Evolutionary conservation across 2,329 filamentous ascomycete species (phyloP).

Genomic region (Arthrocladium fulminans): DNA sequence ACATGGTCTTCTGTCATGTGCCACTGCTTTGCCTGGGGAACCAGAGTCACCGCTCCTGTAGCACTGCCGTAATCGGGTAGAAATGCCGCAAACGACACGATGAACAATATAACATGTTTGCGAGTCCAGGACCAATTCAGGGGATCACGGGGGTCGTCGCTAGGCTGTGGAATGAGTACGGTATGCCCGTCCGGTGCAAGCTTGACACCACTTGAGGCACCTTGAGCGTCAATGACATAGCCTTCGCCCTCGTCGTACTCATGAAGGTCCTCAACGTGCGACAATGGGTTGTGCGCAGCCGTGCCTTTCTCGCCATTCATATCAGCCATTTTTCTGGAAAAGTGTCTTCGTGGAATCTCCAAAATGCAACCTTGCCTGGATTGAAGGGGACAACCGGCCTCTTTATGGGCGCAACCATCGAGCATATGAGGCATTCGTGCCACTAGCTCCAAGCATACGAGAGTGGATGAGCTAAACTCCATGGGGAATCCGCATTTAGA

Average conservation of each 20-base stretch:
- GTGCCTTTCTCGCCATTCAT: background rate
- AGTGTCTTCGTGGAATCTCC: background rate
- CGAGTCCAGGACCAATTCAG: constrained; percentile 30
- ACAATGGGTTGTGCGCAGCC: background rate
- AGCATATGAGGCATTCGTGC: too few relatives aligned
- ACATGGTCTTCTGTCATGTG: constrained; percentile 31
- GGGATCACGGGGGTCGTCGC: constrained; percentile 31
- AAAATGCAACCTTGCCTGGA: too few relatives aligned
- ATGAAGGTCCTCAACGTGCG: constrained; percentile 13
- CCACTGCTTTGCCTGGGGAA: constrained; percentile 33
- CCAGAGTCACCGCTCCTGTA: constrained; percentile 33
- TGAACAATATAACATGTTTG: constrained; percentile 31
- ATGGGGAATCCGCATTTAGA: too few relatives aligned
- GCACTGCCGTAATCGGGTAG: constrained; percentile 37
- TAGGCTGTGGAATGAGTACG: constrained; percentile 66
- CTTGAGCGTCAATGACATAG: constrained; percentile 27
- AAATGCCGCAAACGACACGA: constrained; percentile 32
- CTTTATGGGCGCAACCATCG: too few relatives aligned
- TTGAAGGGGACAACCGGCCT: too few relatives aligned
- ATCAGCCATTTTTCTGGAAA: background rate
- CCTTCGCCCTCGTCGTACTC: constrained; percentile 25
- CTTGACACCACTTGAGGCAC: constrained; percentile 22
- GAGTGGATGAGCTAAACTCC: too few relatives aligned
- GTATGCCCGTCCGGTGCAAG: constrained; percentile 57
- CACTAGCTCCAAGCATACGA: too few relatives aligned